Evolutionary conservation across 2,329 filamentous ascomycete genomes (phyloP).

Genomic region (Hymenoscyphus infarciens): DNA sequence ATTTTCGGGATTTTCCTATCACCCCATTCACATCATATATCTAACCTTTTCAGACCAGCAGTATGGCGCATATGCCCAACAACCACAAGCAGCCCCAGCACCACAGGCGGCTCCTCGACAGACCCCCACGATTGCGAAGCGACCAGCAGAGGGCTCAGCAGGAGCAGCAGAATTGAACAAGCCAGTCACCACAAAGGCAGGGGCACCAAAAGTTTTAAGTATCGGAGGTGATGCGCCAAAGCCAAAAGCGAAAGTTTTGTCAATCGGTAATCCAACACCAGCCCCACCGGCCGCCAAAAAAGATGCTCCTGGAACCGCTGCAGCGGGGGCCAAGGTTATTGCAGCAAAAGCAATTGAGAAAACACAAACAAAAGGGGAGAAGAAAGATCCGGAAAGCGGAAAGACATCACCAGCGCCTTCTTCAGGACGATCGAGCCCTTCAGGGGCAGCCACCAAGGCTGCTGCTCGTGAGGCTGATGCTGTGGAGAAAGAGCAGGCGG

Average conservation of each 20-base stretch:
- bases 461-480: conserved; percentile 68
- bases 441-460: conserved; percentile 54
- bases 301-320: conserved; percentile 48
- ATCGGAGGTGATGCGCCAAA: conserved; percentile 57
- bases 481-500: conserved; percentile 66
- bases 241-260: conserved; percentile 66
- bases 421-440: conserved; percentile 80
- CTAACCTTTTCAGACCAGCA: conserved; percentile 41
- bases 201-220: conserved; percentile 61
- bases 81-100: conserved; percentile 41
- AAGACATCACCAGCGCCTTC: conserved; percentile 77
- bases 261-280: conserved; percentile 61
- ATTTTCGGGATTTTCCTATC: background rate
- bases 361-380: conserved; percentile 53
- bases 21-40: background rate
- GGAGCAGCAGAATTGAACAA: conserved; percentile 45
- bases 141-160: conserved; percentile 48
- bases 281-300: conserved; percentile 39
- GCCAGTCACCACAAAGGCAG: conserved; percentile 51
- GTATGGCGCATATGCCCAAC: conserved; percentile 53
- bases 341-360: conserved; percentile 91
- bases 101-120: conserved; percentile 42
- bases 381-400: conserved; percentile 50
- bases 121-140: conserved; percentile 62
- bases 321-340: conserved; percentile 77